A percentile compares a stretch with the other conserved stretches of the same genome.
Evolutionary conservation across 1,284 basidiomycete genomes (phyloP).

Genomic region (Cryptococcus sp.): DNA sequence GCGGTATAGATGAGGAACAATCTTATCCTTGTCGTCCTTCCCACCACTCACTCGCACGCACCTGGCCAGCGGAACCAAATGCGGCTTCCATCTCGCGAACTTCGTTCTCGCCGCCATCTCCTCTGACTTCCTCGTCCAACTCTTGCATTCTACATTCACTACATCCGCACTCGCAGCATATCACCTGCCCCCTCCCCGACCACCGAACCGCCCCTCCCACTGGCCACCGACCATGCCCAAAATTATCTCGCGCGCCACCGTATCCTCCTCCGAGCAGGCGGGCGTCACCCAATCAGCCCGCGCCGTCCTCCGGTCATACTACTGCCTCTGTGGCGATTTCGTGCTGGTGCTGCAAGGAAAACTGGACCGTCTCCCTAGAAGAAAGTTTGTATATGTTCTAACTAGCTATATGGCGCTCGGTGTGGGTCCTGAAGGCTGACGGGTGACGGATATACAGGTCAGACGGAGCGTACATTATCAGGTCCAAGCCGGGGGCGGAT

Average conservation of each 20-base stretch:
- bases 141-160: no score
- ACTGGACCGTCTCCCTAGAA: constrained; percentile 42
- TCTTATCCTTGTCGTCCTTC: no score
- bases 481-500: constrained; percentile 29
- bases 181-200: neutral
- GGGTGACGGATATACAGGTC: constrained; percentile 20
- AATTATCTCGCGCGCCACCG: constrained; percentile 43
- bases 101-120: no score
- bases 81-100: no score
- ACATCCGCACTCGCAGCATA: neutral
- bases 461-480: constrained; percentile 46
- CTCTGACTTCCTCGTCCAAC: no score
- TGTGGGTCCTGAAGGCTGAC: neutral
- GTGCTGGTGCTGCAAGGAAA: constrained; percentile 48
- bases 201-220: no score
- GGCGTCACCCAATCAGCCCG: constrained; percentile 35
- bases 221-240: constrained; percentile 46
- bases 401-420: neutral
- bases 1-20: no score
- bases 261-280: constrained; percentile 48
- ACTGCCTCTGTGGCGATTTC: constrained; percentile 52
- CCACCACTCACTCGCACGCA: no score
- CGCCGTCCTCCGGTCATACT: constrained; percentile 49
- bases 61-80: no score
- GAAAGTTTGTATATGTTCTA: constrained; percentile 10